phyloP scores from a whole-genome alignment of 345 rosid genomes.

The Brassica nigra region DNA sequence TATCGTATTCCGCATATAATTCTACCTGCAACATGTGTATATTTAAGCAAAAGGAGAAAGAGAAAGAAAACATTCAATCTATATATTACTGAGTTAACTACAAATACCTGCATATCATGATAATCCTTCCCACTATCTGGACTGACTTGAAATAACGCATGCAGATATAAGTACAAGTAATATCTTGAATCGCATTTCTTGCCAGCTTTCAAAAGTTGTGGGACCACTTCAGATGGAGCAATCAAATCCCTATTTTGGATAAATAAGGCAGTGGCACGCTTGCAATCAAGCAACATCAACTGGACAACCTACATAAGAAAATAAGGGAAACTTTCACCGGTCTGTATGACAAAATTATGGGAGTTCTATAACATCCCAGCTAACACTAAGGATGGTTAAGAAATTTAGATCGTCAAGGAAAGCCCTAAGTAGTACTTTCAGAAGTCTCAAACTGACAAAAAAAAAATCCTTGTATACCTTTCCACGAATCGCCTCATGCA shows the following conservation, averaged over 20 bases:
- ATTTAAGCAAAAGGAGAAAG: slow-evolving; percentile 19
- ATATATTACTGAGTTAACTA: slow-evolving; percentile 4
- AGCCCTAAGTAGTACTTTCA: slow-evolving; percentile 18
- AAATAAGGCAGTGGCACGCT: slow-evolving; percentile 74
- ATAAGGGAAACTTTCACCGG: slow-evolving; percentile 9
- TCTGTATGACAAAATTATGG: slow-evolving; percentile 12
- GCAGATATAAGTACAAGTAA: slow-evolving; percentile 84
- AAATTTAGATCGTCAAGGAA: slow-evolving; percentile 14
- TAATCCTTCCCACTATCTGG: slow-evolving; percentile 84
- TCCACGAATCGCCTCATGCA: slow-evolving; percentile 83
- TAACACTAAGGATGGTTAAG: slow-evolving; percentile 9
- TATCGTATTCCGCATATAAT: slow-evolving; percentile 89
- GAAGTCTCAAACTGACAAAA: slow-evolving; percentile 16
- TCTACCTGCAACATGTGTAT: slow-evolving; percentile 67
- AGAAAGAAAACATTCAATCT: neutral
- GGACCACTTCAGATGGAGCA: slow-evolving; percentile 82
- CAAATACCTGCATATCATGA: slow-evolving; percentile 96
- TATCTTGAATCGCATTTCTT: slow-evolving; percentile 79
- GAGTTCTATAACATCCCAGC: slow-evolving; percentile 2
- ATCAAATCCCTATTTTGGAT: slow-evolving; percentile 84
- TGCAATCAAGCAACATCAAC: slow-evolving; percentile 86
- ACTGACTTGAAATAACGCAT: slow-evolving; percentile 75
- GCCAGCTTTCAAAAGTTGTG: slow-evolving; percentile 59
- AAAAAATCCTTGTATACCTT: slow-evolving; percentile 62
- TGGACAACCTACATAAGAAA: slow-evolving; percentile 72